Conservation (phyloP, 2,329 filamentous ascomycete species). For the Aspergillus sp. region DNA sequence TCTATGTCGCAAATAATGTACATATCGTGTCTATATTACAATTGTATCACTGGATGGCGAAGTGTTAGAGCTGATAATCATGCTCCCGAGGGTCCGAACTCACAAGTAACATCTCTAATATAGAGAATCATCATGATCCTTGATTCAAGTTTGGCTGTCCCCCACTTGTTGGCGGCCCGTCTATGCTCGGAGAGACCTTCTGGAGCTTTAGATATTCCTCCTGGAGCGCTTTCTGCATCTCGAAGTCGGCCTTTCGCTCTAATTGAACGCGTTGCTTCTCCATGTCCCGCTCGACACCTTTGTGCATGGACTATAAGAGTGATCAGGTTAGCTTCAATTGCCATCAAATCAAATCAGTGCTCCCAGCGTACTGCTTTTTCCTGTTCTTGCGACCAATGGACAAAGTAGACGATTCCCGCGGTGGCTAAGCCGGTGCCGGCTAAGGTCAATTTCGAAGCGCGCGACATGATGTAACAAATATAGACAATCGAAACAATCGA, state of each 20-base stretch:
- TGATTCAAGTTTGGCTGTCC: slow-evolving; percentile 20
- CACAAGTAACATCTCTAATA: slow-evolving; percentile 1
- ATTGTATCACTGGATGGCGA: not conserved
- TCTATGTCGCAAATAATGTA: slow-evolving; percentile 16
- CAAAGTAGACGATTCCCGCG: slow-evolving; percentile 73
- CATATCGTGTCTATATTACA: slow-evolving; percentile 21
- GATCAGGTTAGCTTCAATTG: not conserved
- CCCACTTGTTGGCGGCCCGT: slow-evolving; percentile 20
- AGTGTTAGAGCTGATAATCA: not conserved
- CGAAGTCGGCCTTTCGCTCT: slow-evolving; percentile 91
- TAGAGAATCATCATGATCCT: slow-evolving; percentile 21
- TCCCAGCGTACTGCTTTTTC: slow-evolving; percentile 72
- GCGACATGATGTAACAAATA: slow-evolving; percentile 67
- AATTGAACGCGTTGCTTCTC: slow-evolving; percentile 88
- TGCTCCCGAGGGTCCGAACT: slow-evolving; percentile 1
- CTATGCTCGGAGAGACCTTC: slow-evolving; percentile 61
- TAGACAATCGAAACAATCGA: not conserved
- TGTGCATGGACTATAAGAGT: slow-evolving; percentile 75
- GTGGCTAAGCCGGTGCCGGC: slow-evolving; percentile 74
- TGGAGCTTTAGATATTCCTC: slow-evolving; percentile 89
- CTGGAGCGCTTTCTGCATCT: slow-evolving; percentile 82
- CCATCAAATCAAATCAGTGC: not conserved
- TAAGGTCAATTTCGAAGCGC: slow-evolving; percentile 83
- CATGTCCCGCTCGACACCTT: slow-evolving; percentile 89
- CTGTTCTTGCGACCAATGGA: slow-evolving; percentile 83